Evolutionary conservation across 2,329 filamentous ascomycete genomes (phyloP).

Genomic region (Colletotrichum zoysiae): DNA sequence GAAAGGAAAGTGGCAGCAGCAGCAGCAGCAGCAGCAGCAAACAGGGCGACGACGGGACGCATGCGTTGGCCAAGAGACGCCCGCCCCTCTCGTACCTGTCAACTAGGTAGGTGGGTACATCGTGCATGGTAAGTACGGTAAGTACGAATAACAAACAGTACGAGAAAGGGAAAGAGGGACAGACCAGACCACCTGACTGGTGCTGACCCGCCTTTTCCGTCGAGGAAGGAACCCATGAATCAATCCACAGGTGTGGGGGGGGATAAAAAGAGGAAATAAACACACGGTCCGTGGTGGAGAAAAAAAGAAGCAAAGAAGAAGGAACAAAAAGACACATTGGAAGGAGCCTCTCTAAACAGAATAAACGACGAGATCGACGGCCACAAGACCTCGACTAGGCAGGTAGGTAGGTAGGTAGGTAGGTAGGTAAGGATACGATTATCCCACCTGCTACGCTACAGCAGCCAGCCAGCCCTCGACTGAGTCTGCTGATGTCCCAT

Average conservation of each 20-base stretch:
- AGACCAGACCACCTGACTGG: conserved; percentile 35
- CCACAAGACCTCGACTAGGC: background rate
- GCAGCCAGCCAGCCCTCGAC: background rate
- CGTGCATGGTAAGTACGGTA: no score
- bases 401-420: background rate
- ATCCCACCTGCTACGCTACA: background rate
- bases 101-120: no score
- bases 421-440: background rate
- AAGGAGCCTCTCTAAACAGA: background rate
- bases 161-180: conserved; percentile 19
- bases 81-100: no score
- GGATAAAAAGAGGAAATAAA: background rate
- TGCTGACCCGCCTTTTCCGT: background rate
- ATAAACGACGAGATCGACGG: conserved; percentile 7
- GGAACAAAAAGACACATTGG: no score
- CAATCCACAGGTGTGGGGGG: background rate
- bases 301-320: background rate
- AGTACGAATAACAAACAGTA: background rate
- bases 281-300: background rate
- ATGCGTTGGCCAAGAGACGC: conserved; percentile 35
- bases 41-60: conserved; percentile 10
- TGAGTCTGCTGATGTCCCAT: conserved; percentile 5
- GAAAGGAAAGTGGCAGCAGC: background rate
- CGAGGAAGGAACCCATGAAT: background rate
- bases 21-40: background rate